These are phyloP conservation scores for Agapanthus africanus DNA, from an alignment of 106 monocot genomes.

Conservation along the genomic window DNA sequence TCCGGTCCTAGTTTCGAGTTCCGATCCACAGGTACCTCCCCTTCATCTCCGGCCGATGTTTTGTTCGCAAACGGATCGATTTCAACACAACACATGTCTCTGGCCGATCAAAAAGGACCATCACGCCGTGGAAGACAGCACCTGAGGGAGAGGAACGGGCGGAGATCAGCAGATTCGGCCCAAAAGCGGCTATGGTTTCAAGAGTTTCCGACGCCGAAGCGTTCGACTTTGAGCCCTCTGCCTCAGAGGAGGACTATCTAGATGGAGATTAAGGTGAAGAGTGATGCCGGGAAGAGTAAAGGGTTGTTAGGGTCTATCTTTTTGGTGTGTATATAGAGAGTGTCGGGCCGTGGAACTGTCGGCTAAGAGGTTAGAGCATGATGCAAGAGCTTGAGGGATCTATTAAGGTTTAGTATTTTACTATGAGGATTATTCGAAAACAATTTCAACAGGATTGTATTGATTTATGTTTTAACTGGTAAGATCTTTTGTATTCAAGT, in stretches of 20 bases:
- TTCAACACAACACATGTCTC: too few species aligned
- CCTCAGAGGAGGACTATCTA: neutral
- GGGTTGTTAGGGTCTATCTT: constrained; percentile 5
- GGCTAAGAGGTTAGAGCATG: neutral
- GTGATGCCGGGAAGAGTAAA: constrained; percentile 2
- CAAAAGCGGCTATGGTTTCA: constrained; percentile 1
- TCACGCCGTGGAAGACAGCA: neutral
- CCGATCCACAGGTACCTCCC: neutral
- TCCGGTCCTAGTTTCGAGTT: neutral
- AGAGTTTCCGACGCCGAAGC: neutral
- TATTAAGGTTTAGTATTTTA: neutral
- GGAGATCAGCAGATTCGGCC: neutral
- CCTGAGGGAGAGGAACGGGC: neutral
- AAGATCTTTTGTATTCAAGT: neutral
- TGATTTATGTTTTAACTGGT: neutral
- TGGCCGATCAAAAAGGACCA: neutral
- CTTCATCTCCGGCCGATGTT: neutral
- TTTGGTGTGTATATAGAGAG: neutral
- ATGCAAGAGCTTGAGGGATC: neutral
- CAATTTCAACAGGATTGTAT: neutral
- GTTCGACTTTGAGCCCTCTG: neutral
- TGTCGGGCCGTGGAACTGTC: constrained; percentile 3
- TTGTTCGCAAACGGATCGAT: neutral
- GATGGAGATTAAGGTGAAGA: neutral
- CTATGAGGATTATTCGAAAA: neutral